Evolutionary conservation across 2,329 filamentous ascomycete species (phyloP).

Genomic region (Aurifilum marmelostoma): DNA sequence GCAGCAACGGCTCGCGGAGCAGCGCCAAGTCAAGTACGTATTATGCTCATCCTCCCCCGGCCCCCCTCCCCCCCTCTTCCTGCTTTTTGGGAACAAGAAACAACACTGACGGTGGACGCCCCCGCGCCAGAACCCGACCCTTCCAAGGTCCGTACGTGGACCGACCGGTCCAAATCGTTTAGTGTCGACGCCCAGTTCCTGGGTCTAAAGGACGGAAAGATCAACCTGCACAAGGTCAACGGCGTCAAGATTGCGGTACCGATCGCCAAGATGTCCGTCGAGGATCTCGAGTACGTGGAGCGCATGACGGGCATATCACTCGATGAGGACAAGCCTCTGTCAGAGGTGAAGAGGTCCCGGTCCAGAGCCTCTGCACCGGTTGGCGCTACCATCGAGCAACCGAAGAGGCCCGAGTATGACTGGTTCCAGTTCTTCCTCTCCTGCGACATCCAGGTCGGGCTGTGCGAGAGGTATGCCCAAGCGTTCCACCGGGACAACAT

Average conservation of each 20-base stretch:
- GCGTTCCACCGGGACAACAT: constrained; percentile 91
- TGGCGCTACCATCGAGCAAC: constrained; percentile 65
- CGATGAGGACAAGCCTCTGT: constrained; percentile 92
- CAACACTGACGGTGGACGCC: not conserved
- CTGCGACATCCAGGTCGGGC: constrained; percentile 87
- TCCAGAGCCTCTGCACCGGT: constrained; percentile 45
- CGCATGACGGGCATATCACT: constrained; percentile 82
- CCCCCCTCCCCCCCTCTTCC: no score
- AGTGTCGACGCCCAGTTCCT: constrained; percentile 97
- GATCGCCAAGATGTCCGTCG: constrained; percentile 90
- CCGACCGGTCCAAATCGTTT: constrained; percentile 92
- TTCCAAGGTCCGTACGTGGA: constrained; percentile 87
- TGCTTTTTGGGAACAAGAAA: not conserved
- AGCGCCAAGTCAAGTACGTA: constrained; percentile 75
- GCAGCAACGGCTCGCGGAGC: constrained; percentile 54
- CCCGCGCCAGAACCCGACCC: constrained; percentile 87
- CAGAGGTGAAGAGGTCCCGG: constrained; percentile 70
- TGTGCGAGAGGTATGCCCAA: constrained; percentile 92
- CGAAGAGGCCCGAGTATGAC: constrained; percentile 78
- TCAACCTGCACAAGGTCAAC: constrained; percentile 96
- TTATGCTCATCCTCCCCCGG: not conserved
- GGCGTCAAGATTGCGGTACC: constrained; percentile 98
- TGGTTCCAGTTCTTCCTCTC: constrained; percentile 99
- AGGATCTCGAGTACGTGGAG: constrained; percentile 95
- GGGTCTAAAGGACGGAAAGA: constrained; percentile 91